Evolutionary conservation across 1,284 basidiomycete species (phyloP), one percentile per base, ranked within the genome.

Genomic region (Heterobasidion irregulare): DNA sequence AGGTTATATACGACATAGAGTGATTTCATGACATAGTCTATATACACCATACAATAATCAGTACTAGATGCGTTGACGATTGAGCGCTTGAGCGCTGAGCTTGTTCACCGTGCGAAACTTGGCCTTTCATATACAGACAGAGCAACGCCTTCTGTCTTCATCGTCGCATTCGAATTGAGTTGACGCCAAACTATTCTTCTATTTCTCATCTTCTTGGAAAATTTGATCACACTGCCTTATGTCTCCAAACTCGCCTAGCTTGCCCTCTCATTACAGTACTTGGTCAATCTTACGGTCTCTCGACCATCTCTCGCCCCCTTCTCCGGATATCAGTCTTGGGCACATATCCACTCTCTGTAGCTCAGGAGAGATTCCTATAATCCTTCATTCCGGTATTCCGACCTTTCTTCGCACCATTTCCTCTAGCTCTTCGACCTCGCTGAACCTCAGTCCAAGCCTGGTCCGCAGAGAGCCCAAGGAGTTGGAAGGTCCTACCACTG

Each of bases 301-400:
- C 55, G 75, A 70, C 43, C 72, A 61, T 32, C 65, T 82, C 41
- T 63, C 65, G 5, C 76, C 75, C 9, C 78, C 80, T 7, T 79
- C 81, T 9, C 75, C 80, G 2, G 70, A 77, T 35, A 64, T 76
- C 53, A 74, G 65, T 48, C 65, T 76, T n/a, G 70, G 70, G 51
- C 66, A 68, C 16, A 62, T 76, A 51, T 60, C 69, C 16, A 65
- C 69, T 51, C 64, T 72, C 6, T 73, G 68, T 57, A 79, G 76
- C 53, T 76, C 74, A 19, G 80, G 76, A 34, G 74, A 79, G 50
- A 81, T 86, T 49, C 82, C 81, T 7, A 73, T 85, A 46, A 66
- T 83, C 52, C 67, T 82, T 57, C 74, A 78, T 52, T 36, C 57
- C 15, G 63, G 62, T 7, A 50, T 62, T 19, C 35, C 35, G 41